These are phyloP conservation scores for Heteromeles arbutifolia DNA, from an alignment of 306 rosid genomes.

Conservation along the genomic window DNA sequence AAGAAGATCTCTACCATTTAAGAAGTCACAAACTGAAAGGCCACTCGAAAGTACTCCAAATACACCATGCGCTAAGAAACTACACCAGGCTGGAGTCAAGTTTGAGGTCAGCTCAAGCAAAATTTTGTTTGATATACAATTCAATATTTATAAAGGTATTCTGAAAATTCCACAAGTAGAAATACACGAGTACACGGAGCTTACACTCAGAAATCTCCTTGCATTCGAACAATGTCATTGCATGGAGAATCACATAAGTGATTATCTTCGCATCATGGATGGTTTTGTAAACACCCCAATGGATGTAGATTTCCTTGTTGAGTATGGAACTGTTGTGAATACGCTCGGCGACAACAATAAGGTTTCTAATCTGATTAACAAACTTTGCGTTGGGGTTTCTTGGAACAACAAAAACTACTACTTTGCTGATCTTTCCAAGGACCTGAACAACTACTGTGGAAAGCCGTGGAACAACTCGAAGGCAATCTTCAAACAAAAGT, in stretches of 20 bases:
- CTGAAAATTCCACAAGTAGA: slow-evolving; percentile 27
- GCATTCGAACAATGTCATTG: slow-evolving; percentile 16
- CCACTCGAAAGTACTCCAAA: neutral
- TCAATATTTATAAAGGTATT: neutral
- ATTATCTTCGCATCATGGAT: slow-evolving; percentile 22
- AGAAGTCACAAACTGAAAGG: neutral
- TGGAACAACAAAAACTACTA: neutral
- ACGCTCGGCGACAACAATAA: neutral
- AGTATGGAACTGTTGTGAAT: slow-evolving; percentile 18
- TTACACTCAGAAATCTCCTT: slow-evolving; percentile 11
- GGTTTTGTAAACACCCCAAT: slow-evolving; percentile 8
- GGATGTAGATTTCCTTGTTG: slow-evolving; percentile 25
- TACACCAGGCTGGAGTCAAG: slow-evolving; percentile 26
- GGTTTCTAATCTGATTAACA: slow-evolving; percentile 6
- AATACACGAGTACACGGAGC: neutral
- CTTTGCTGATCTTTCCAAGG: slow-evolving; percentile 11
- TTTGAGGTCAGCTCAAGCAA: slow-evolving; percentile 5
- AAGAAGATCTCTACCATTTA: no score
- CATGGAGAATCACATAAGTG: neutral
- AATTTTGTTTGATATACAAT: slow-evolving; percentile 25
- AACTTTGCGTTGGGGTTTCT: slow-evolving; percentile 1
- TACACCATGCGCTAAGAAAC: slow-evolving; percentile 16
- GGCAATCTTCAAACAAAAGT: slow-evolving; percentile 21
- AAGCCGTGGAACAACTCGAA: slow-evolving; percentile 12
- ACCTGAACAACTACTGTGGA: neutral